Evolutionary conservation across 1,139 yeast genomes (phyloP).

Genomic region (Scheffersomyces lignicola): DNA sequence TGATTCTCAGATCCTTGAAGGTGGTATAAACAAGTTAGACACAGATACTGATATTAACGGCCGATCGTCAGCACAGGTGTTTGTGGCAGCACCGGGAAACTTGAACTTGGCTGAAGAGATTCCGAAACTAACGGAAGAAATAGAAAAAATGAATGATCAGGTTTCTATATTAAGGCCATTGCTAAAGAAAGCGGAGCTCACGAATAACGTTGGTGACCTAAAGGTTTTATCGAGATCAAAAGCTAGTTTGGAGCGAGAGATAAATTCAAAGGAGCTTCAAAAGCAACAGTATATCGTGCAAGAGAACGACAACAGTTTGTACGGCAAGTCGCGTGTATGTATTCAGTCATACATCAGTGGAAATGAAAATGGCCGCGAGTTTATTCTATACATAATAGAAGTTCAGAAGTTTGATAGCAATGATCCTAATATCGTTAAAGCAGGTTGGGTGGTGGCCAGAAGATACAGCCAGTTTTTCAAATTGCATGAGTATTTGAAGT

Average conservation of each 20-base stretch:
- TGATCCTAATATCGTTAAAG: constrained; percentile 49
- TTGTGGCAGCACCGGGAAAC: constrained; percentile 68
- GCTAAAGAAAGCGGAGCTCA: constrained; percentile 75
- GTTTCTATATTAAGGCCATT: constrained; percentile 64
- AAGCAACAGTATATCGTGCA: constrained; percentile 81
- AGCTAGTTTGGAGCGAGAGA: constrained; percentile 64
- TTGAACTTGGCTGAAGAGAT: constrained; percentile 70
- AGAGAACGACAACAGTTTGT: constrained; percentile 78
- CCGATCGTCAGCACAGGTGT: constrained; percentile 24
- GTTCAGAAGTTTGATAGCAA: constrained; percentile 57
- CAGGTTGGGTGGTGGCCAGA: constrained; percentile 90
- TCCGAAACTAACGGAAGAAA: constrained; percentile 51
- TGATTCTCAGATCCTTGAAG: constrained; percentile 8
- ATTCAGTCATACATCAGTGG: constrained; percentile 69
- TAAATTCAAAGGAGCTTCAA: constrained; percentile 68
- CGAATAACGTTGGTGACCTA: constrained; percentile 70
- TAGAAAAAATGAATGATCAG: constrained; percentile 65
- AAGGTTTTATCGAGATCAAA: constrained; percentile 68
- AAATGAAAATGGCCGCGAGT: constrained; percentile 57
- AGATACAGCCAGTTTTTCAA: constrained; percentile 81
- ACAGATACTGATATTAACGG: not conserved
- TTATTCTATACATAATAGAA: constrained; percentile 71
- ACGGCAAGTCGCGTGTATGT: constrained; percentile 62
- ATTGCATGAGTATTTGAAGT: constrained; percentile 64
- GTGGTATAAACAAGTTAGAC: too few relatives aligned